Conservation (phyloP, 2,329 filamentous ascomycete species). For the Botrytis medusae region DNA sequence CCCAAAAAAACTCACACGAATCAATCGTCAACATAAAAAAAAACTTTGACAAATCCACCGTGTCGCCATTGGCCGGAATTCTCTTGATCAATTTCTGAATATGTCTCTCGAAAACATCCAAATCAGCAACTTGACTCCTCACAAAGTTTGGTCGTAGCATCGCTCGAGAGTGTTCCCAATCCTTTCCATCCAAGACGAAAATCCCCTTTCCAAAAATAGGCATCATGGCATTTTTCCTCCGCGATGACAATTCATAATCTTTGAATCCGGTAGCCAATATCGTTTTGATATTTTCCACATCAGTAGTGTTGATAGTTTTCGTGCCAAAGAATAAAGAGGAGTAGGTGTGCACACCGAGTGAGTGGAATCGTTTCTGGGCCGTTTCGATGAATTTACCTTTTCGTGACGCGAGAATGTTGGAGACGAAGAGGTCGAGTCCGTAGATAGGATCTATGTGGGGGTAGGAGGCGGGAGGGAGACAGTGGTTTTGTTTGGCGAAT, state of each 20-base stretch:
- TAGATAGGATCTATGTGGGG: slow-evolving; percentile 56
- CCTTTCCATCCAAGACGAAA: slow-evolving; percentile 52
- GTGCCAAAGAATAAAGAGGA: slow-evolving; percentile 26
- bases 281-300: slow-evolving; percentile 58
- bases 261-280: slow-evolving; percentile 57
- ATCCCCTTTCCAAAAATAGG: slow-evolving; percentile 57
- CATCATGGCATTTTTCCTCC: slow-evolving; percentile 46
- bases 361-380: slow-evolving; percentile 39
- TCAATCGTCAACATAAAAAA: slow-evolving; percentile 68
- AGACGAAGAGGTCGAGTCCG: slow-evolving; percentile 50
- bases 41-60: slow-evolving; percentile 59
- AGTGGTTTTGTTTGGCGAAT: slow-evolving; percentile 43
- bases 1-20: slow-evolving; percentile 39
- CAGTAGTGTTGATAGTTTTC: slow-evolving; percentile 49
- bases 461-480: slow-evolving; percentile 47
- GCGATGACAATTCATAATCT: slow-evolving; percentile 50
- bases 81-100: slow-evolving; percentile 56
- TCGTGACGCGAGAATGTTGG: slow-evolving; percentile 43
- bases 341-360: slow-evolving; percentile 25
- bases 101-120: slow-evolving; percentile 61
- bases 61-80: slow-evolving; percentile 54
- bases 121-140: slow-evolving; percentile 48
- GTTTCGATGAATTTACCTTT: slow-evolving; percentile 42
- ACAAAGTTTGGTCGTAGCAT: slow-evolving; percentile 56
- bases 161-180: slow-evolving; percentile 54